Conservation (phyloP, 2,329 filamentous ascomycete genomes). For the Trichoderma oligosporum region DNA sequence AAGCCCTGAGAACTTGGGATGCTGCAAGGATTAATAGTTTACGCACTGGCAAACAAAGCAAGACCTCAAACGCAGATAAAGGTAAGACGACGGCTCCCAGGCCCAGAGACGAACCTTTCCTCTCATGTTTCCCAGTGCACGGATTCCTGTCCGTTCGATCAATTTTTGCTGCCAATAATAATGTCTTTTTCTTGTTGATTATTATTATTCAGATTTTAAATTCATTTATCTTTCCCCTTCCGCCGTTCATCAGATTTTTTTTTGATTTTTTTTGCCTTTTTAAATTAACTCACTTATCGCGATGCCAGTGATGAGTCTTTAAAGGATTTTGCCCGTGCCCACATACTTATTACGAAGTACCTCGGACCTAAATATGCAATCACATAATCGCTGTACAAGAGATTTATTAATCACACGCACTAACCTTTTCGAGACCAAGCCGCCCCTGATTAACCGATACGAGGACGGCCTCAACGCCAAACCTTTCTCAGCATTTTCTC, state of each 20-base stretch:
- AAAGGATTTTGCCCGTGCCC: neutral
- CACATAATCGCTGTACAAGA: neutral
- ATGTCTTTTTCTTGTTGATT: neutral
- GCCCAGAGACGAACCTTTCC: neutral
- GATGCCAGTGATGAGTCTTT: neutral
- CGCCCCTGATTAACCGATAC: conserved; percentile 20
- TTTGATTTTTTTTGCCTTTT: too few species aligned
- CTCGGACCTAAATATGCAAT: neutral
- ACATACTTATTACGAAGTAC: too few species aligned
- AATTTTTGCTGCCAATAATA: too few species aligned
- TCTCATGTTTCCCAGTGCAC: neutral
- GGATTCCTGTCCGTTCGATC: neutral
- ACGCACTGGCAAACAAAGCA: neutral
- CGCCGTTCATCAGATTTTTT: too few species aligned
- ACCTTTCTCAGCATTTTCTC: conserved; percentile 13
- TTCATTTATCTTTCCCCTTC: neutral
- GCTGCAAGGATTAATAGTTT: conserved; percentile 6
- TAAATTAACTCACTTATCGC: neutral
- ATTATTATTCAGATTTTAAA: neutral
- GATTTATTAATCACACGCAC: conserved; percentile 5
- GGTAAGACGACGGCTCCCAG: neutral
- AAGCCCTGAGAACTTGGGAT: conserved; percentile 5
- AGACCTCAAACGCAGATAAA: conserved; percentile 11
- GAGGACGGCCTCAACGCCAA: conserved; percentile 14
- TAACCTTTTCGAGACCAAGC: conserved; percentile 19